Conservation (phyloP, 768 basidiomycete genomes). For the Suillus plorans region DNA sequence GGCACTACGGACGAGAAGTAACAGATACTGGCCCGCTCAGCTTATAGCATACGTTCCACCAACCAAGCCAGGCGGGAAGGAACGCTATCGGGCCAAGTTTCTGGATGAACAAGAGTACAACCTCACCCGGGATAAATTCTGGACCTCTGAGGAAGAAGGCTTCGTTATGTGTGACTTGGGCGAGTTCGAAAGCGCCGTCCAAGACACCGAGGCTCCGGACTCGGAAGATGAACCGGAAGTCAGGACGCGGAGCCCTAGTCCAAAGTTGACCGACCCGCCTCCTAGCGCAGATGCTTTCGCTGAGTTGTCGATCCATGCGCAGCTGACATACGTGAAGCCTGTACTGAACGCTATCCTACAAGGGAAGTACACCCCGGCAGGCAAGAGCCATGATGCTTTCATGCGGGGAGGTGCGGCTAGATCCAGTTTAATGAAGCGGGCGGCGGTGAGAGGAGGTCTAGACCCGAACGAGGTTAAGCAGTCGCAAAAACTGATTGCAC, state of each 20-base stretch:
- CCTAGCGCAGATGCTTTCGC: constrained; percentile 50
- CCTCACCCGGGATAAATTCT: constrained; percentile 53
- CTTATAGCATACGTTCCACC: constrained; percentile 53
- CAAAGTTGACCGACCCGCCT: constrained; percentile 30
- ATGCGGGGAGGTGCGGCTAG: constrained; percentile 57
- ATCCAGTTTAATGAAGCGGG: constrained; percentile 29
- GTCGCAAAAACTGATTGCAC: constrained; percentile 30
- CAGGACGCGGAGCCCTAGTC: neutral
- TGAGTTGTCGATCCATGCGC: constrained; percentile 49
- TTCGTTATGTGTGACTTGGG: constrained; percentile 69
- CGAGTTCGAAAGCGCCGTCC: constrained; percentile 46
- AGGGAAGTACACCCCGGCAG: constrained; percentile 54
- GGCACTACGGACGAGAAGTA: constrained; percentile 25
- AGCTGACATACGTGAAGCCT: constrained; percentile 67
- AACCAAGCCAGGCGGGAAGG: constrained; percentile 32
- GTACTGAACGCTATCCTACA: constrained; percentile 60
- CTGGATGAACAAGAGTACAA: constrained; percentile 50
- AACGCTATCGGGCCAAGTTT: constrained; percentile 58
- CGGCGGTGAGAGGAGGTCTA: constrained; percentile 38
- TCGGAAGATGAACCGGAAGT: constrained; percentile 36
- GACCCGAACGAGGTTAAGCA: constrained; percentile 38
- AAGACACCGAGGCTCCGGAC: constrained; percentile 25
- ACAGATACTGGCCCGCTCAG: constrained; percentile 66
- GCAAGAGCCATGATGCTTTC: constrained; percentile 48
- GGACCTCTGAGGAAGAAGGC: constrained; percentile 53